phyloP scores from a whole-genome alignment of 331 rosid species.

The Prunus yedoensis region DNA sequence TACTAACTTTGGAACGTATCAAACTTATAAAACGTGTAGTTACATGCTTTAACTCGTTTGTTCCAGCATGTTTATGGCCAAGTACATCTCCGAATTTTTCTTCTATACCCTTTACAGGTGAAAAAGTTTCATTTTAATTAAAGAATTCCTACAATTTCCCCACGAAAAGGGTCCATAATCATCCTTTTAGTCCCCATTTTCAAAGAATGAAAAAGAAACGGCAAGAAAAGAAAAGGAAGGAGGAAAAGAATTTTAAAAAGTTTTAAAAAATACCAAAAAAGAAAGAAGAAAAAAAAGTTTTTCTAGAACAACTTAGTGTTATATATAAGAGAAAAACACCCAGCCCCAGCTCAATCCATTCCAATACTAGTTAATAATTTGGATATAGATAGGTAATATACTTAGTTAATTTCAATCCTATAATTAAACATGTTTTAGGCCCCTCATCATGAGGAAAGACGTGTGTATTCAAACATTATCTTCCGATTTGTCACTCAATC shows the following conservation, averaged over 20 bases:
- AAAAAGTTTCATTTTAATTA: conserved; percentile 29
- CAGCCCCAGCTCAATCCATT: neutral
- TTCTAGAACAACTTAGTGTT: conserved; percentile 33
- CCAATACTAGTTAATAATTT: neutral
- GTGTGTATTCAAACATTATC: conserved; percentile 21
- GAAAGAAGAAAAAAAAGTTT: conserved; percentile 22
- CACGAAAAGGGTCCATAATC: conserved; percentile 39
- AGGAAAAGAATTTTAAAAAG: neutral
- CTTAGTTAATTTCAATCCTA: neutral
- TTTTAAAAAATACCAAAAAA: conserved; percentile 5
- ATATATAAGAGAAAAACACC: neutral
- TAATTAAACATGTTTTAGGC: conserved; percentile 15
- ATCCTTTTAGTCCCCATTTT: conserved; percentile 32
- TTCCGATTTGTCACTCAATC: conserved; percentile 17
- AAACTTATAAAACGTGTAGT: neutral
- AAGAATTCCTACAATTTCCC: conserved; percentile 18
- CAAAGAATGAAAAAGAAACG: conserved; percentile 36
- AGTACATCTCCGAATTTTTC: conserved; percentile 29
- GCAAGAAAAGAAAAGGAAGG: conserved; percentile 32
- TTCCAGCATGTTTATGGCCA: neutral
- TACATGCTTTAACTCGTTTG: neutral
- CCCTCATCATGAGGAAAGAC: neutral
- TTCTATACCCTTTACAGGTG: conserved; percentile 25
- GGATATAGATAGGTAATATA: neutral
- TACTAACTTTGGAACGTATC: too few species aligned